Evolutionary conservation across 768 basidiomycete genomes (phyloP).

Genomic region (Hygrophorus pudorinus): DNA sequence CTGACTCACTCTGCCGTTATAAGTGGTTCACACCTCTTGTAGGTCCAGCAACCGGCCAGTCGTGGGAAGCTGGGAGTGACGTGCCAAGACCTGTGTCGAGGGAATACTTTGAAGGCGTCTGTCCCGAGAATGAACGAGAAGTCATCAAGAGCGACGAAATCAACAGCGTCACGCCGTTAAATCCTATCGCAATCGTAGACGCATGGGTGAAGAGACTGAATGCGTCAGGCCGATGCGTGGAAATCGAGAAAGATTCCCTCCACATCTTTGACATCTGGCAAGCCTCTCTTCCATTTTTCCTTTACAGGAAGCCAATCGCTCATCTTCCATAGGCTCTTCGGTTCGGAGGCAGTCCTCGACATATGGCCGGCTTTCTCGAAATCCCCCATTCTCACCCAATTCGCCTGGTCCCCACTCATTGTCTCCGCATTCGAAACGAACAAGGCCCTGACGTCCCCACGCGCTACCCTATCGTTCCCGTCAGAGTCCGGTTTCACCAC

Average conservation of each 20-base stretch:
- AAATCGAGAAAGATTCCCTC: constrained; percentile 24
- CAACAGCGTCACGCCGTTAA: constrained; percentile 18
- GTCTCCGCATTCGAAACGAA: constrained; percentile 39
- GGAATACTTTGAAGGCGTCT: constrained; percentile 36
- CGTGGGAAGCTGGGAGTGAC: constrained; percentile 15
- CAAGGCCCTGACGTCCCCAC: constrained; percentile 13
- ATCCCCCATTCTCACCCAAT: constrained; percentile 41
- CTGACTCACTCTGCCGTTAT: background rate
- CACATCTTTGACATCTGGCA: constrained; percentile 49
- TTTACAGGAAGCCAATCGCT: background rate
- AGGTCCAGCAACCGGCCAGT: constrained; percentile 17
- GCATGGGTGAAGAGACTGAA: constrained; percentile 36
- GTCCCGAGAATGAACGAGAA: constrained; percentile 25
- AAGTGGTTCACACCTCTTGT: background rate
- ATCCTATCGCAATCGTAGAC: constrained; percentile 23
- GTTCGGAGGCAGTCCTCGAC: constrained; percentile 30
- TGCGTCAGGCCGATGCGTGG: constrained; percentile 37
- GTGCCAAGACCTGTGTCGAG: constrained; percentile 35
- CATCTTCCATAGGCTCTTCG: constrained; percentile 36
- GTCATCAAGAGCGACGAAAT: constrained; percentile 20
- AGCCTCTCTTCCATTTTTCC: constrained; percentile 11
- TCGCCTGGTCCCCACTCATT: constrained; percentile 56
- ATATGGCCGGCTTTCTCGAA: constrained; percentile 33
- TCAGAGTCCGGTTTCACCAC: constrained; percentile 10
- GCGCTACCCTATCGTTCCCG: constrained; percentile 5